Conservation (phyloP, 2,329 filamentous ascomycete genomes). For the Dactylellina leptospora region DNA sequence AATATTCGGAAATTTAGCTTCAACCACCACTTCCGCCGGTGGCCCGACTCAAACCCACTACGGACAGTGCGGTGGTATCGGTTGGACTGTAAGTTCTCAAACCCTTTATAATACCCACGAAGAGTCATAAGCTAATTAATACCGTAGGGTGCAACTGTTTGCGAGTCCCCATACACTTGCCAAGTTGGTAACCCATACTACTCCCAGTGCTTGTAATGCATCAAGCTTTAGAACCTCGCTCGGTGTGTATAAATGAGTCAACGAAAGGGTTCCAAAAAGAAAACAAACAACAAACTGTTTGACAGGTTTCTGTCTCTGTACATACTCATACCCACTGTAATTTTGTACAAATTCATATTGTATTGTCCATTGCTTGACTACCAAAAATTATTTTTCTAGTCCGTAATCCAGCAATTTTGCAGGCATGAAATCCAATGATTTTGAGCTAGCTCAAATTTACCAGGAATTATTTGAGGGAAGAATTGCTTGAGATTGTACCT, state of each 20-base stretch:
- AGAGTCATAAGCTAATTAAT: slow-evolving; percentile 4
- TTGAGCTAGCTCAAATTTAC: too few relatives aligned
- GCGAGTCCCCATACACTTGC: slow-evolving; percentile 59
- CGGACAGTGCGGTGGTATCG: slow-evolving; percentile 46
- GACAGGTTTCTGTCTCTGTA: too few relatives aligned
- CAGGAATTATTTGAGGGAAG: too few relatives aligned
- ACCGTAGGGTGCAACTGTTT: slow-evolving; percentile 57
- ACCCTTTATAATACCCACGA: neutral
- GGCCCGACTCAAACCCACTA: slow-evolving; percentile 34
- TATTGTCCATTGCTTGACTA: too few relatives aligned
- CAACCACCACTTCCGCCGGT: slow-evolving; percentile 21
- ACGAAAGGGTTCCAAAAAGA: too few relatives aligned
- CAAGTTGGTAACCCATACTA: slow-evolving; percentile 60
- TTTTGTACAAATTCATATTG: too few relatives aligned
- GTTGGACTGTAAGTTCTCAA: slow-evolving; percentile 38
- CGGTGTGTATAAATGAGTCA: neutral
- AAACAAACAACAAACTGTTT: too few relatives aligned
- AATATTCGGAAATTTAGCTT: slow-evolving; percentile 1
- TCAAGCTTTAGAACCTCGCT: neutral
- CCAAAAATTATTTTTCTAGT: too few relatives aligned
- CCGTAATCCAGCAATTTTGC: too few relatives aligned
- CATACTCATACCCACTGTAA: too few relatives aligned
- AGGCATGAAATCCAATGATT: too few relatives aligned
- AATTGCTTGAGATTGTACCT: too few relatives aligned
- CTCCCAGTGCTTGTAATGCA: slow-evolving; percentile 59